phyloP scores from a whole-genome alignment of 805 yeast species.

The Yamadazyma sp. region DNA sequence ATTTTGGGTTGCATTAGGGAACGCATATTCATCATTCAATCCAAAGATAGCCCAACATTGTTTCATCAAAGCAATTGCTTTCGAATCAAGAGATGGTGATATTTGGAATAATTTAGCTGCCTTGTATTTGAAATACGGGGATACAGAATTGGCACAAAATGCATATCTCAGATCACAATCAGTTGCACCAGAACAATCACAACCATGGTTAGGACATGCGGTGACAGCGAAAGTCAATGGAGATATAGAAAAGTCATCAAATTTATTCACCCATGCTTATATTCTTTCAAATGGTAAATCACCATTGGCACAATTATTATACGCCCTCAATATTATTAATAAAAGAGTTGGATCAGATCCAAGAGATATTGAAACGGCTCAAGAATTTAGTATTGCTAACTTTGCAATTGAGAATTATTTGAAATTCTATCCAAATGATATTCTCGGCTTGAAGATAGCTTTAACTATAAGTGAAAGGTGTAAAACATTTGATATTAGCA shows the following conservation, averaged over 20 bases:
- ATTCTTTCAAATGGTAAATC: constrained; percentile 72
- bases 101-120: constrained; percentile 84
- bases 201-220: constrained; percentile 88
- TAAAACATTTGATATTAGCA: constrained; percentile 57
- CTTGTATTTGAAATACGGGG: constrained; percentile 66
- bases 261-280: constrained; percentile 73
- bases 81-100: constrained; percentile 63
- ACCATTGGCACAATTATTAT: constrained; percentile 66
- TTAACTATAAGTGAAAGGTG: constrained; percentile 65
- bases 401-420: constrained; percentile 64
- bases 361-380: constrained; percentile 55
- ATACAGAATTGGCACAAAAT: constrained; percentile 66
- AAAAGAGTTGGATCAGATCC: constrained; percentile 48
- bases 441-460: constrained; percentile 54
- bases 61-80: constrained; percentile 73
- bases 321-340: constrained; percentile 57
- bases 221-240: constrained; percentile 52
- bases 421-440: constrained; percentile 58
- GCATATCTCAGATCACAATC: constrained; percentile 75
- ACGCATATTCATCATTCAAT: constrained; percentile 60
- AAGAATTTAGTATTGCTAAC: constrained; percentile 64
- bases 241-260: constrained; percentile 46
- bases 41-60: constrained; percentile 88
- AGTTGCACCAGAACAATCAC: constrained; percentile 69
- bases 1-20: constrained; percentile 83